A percentile compares a stretch with the other conserved stretches of the same genome.
Evolutionary conservation across 768 basidiomycete species (phyloP).

Genomic region (Amanita muscaria): DNA sequence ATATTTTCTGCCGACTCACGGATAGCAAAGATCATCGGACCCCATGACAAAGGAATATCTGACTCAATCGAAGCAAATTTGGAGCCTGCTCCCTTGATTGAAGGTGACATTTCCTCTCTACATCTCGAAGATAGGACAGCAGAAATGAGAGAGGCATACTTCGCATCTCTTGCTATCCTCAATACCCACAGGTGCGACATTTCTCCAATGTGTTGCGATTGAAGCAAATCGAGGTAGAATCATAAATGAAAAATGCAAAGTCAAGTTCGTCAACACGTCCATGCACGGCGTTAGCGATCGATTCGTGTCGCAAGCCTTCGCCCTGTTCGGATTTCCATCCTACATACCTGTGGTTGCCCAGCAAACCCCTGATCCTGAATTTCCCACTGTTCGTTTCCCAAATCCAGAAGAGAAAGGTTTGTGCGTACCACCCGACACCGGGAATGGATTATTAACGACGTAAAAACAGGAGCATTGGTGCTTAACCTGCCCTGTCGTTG

Average conservation of each 20-base stretch:
- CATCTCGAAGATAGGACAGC: conserved; percentile 49
- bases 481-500: conserved; percentile 7
- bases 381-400: conserved; percentile 77
- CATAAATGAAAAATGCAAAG: conserved; percentile 26
- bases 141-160: conserved; percentile 53
- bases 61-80: conserved; percentile 52
- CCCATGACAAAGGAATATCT: conserved; percentile 76
- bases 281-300: conserved; percentile 84
- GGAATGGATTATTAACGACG: conserved; percentile 10
- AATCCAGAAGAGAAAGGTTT: conserved; percentile 88
- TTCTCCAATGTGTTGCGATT: background rate
- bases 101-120: conserved; percentile 28
- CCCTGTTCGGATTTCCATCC: conserved; percentile 46
- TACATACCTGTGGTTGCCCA: conserved; percentile 60
- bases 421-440: conserved; percentile 10
- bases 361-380: conserved; percentile 70
- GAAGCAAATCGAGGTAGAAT: background rate
- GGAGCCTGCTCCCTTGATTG: conserved; percentile 40
- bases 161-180: conserved; percentile 28
- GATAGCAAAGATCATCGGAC: conserved; percentile 86
- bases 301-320: conserved; percentile 51
- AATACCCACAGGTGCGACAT: conserved; percentile 20
- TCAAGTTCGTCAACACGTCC: conserved; percentile 78
- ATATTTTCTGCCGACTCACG: no score
- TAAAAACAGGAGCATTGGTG: conserved; percentile 41